These are phyloP conservation scores for Candida andamanensis DNA, from an alignment of 805 yeast species.

Conservation along the genomic window DNA sequence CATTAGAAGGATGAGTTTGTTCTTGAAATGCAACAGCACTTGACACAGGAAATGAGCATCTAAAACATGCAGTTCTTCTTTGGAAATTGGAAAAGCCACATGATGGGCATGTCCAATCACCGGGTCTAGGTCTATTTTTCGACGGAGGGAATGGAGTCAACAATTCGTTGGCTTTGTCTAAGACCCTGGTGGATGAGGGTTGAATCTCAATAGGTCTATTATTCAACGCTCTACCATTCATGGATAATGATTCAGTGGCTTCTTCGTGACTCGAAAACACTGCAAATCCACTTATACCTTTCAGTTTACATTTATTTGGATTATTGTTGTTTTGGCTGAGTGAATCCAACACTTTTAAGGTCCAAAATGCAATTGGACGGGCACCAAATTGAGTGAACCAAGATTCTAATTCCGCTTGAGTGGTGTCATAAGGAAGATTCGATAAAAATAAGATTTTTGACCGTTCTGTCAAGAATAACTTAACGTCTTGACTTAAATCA, in stretches of 20 bases:
- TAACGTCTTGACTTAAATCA: slow-evolving; percentile 70
- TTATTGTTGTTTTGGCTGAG: slow-evolving; percentile 2
- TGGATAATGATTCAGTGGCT: slow-evolving; percentile 68
- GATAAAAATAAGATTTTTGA: slow-evolving; percentile 75
- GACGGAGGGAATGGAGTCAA: slow-evolving; percentile 82
- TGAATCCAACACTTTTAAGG: slow-evolving; percentile 53
- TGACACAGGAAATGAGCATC: slow-evolving; percentile 85
- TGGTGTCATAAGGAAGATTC: slow-evolving; percentile 80
- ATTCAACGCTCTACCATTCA: slow-evolving; percentile 73
- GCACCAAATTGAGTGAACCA: slow-evolving; percentile 90
- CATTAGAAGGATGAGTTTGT: slow-evolving; percentile 35
- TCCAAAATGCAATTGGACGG: slow-evolving; percentile 86
- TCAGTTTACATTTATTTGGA: slow-evolving; percentile 2
- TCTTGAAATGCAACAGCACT: slow-evolving; percentile 68
- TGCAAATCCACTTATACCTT: slow-evolving; percentile 67
- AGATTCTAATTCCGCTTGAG: slow-evolving; percentile 83
- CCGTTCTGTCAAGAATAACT: slow-evolving; percentile 61
- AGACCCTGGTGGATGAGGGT: slow-evolving; percentile 73
- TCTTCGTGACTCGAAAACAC: slow-evolving; percentile 82
- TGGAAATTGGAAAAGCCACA: slow-evolving; percentile 95
- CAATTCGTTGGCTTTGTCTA: slow-evolving; percentile 79
- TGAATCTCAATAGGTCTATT: slow-evolving; percentile 80
- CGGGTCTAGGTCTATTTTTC: slow-evolving; percentile 86
- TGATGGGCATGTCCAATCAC: slow-evolving; percentile 97
- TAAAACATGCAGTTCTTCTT: slow-evolving; percentile 87